These are phyloP conservation scores for Sanguinoderma infundibulare DNA, from an alignment of 1,284 basidiomycete species.

Conservation along the genomic window DNA sequence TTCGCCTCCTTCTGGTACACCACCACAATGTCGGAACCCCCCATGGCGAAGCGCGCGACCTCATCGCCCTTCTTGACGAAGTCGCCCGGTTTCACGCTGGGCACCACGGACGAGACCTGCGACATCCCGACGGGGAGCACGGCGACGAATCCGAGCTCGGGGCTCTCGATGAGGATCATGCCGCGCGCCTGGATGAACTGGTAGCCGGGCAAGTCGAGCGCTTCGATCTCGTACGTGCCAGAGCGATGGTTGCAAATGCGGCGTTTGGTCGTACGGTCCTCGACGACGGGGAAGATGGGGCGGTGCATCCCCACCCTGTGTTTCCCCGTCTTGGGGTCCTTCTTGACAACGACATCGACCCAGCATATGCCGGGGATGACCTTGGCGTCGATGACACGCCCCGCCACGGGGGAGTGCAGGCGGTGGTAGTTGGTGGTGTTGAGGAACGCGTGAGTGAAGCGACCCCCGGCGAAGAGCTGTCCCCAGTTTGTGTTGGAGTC, in stretches of 20 bases:
- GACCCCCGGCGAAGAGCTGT: conserved; percentile 19
- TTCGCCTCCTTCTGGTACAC: conserved; percentile 24
- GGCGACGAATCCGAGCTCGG: conserved; percentile 26
- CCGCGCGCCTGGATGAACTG: conserved; percentile 30
- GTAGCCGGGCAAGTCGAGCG: conserved; percentile 27
- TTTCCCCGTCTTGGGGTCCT: not conserved
- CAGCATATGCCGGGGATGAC: conserved; percentile 27
- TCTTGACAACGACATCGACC: conserved; percentile 16
- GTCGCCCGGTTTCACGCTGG: conserved; percentile 20
- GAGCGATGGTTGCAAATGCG: too few species aligned
- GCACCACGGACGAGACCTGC: conserved; percentile 27
- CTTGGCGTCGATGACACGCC: conserved; percentile 23
- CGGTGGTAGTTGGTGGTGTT: conserved; percentile 28
- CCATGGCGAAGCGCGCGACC: conserved; percentile 24
- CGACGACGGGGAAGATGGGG: not conserved
- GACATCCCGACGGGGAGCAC: conserved; percentile 30
- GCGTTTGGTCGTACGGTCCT: not conserved
- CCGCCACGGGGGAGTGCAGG: conserved; percentile 27
- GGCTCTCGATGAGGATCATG: conserved; percentile 24
- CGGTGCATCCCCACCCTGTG: conserved; percentile 13
- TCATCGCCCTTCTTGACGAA: conserved; percentile 23
- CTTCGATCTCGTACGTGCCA: not conserved
- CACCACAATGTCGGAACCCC: conserved; percentile 27
- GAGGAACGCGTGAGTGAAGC: conserved; percentile 28
- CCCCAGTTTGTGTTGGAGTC: not conserved